These are phyloP conservation scores for Carpinus fangiana DNA, from an alignment of 306 rosid genomes.

Conservation along the genomic window DNA sequence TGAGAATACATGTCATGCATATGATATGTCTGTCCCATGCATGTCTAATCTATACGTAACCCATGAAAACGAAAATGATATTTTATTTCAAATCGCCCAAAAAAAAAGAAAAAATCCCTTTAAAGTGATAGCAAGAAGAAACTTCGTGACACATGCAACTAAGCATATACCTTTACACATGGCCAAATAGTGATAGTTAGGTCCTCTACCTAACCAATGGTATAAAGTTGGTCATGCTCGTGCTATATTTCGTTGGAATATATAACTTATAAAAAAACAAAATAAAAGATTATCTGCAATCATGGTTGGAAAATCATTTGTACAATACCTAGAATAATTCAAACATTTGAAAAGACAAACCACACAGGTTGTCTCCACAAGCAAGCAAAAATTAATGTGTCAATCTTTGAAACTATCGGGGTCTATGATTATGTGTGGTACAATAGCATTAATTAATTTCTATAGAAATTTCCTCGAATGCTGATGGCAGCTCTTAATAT, in stretches of 20 bases:
- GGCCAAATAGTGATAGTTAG: slow-evolving; percentile 40
- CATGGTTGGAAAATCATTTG: slow-evolving; percentile 24
- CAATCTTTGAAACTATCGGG: slow-evolving; percentile 13
- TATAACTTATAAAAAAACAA: slow-evolving; percentile 1
- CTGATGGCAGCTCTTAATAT: slow-evolving; percentile 3
- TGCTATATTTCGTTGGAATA: slow-evolving; percentile 14
- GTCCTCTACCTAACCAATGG: slow-evolving; percentile 37
- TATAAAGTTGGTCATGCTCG: slow-evolving; percentile 3
- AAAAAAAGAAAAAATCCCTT: not conserved
- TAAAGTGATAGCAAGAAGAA: slow-evolving; percentile 7
- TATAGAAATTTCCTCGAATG: not conserved
- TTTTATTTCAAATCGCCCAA: not conserved
- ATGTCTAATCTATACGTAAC: slow-evolving; percentile 24
- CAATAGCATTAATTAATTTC: slow-evolving; percentile 6
- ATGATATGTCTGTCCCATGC: slow-evolving; percentile 47
- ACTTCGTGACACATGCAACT: slow-evolving; percentile 29
- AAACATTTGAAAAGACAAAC: slow-evolving; percentile 19
- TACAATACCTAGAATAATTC: slow-evolving; percentile 16
- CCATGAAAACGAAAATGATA: not conserved
- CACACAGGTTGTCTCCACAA: slow-evolving; percentile 33
- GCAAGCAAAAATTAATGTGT: slow-evolving; percentile 10
- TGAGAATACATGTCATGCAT: slow-evolving; percentile 6
- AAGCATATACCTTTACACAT: slow-evolving; percentile 28
- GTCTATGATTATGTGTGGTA: slow-evolving; percentile 17
- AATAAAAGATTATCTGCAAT: slow-evolving; percentile 2